Conservation (phyloP, 768 basidiomycete genomes). For the Paxillus involutus region DNA sequence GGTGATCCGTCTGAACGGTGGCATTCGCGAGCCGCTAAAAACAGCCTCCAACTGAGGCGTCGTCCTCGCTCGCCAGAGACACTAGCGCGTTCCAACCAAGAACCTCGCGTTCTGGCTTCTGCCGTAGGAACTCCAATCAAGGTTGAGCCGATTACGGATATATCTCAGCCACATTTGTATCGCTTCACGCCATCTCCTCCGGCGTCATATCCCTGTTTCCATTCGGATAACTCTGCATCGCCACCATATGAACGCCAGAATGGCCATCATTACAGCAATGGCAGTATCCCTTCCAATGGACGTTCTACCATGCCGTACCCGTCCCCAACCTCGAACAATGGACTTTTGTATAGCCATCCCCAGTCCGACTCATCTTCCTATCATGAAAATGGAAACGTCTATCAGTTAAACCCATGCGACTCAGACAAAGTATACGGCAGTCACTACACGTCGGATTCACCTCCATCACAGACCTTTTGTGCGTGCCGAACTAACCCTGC, state of each 20-base stretch:
- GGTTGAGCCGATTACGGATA: constrained; percentile 57
- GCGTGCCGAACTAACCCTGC: constrained; percentile 64
- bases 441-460: constrained; percentile 30
- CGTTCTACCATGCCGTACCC: constrained; percentile 34
- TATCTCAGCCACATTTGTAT: constrained; percentile 54
- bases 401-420: constrained; percentile 36
- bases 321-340: constrained; percentile 34
- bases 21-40: constrained; percentile 82
- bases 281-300: constrained; percentile 26
- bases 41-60: constrained; percentile 46
- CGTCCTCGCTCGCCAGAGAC: constrained; percentile 37
- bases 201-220: constrained; percentile 53
- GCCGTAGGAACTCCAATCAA: constrained; percentile 64
- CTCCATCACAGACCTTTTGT: constrained; percentile 47
- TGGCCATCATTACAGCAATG: constrained; percentile 32
- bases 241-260: constrained; percentile 35
- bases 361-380: constrained; percentile 32
- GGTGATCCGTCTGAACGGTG: constrained; percentile 83
- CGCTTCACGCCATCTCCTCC: constrained; percentile 68
- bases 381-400: constrained; percentile 35
- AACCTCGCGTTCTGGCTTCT: constrained; percentile 40
- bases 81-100: constrained; percentile 32
- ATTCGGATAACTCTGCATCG: constrained; percentile 41
- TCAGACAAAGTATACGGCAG: constrained; percentile 33
- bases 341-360: constrained; percentile 33